phyloP scores from a whole-genome alignment of 345 rosid species.

The Moricandia arvensis region DNA sequence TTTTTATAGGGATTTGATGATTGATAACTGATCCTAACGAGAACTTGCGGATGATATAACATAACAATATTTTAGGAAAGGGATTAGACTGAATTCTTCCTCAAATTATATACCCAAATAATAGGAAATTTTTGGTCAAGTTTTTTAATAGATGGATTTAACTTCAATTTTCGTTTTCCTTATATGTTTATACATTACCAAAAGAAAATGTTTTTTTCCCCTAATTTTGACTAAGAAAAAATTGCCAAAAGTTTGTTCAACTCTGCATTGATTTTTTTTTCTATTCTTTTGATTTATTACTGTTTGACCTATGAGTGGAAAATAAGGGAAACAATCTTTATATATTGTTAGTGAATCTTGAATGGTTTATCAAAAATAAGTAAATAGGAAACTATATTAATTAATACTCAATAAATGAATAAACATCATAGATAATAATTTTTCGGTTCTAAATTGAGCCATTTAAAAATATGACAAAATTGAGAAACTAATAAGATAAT shows the following conservation, averaged over 20 bases:
- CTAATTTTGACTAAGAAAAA: neutral
- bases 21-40: neutral
- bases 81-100: neutral
- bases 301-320: too few species aligned
- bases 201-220: neutral
- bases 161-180: neutral
- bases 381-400: too few species aligned
- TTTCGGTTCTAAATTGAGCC: too few species aligned
- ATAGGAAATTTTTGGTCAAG: neutral
- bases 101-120: neutral
- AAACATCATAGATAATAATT: too few species aligned
- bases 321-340: neutral
- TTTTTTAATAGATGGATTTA: too few species aligned
- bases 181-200: neutral
- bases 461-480: too few species aligned
- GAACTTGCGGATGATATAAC: neutral
- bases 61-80: neutral
- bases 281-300: too few species aligned
- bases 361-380: neutral
- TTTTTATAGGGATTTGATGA: neutral
- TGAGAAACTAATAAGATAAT: too few species aligned
- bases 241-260: neutral
- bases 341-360: neutral
- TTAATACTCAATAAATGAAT: too few species aligned
- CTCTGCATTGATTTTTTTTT: too few species aligned